Percentiles rank a stretch among this genome's conserved stretches.
These are phyloP conservation scores for Sugiyamaella boreocaroliniensis DNA, from an alignment of 805 yeast species.

Conservation along the genomic window DNA sequence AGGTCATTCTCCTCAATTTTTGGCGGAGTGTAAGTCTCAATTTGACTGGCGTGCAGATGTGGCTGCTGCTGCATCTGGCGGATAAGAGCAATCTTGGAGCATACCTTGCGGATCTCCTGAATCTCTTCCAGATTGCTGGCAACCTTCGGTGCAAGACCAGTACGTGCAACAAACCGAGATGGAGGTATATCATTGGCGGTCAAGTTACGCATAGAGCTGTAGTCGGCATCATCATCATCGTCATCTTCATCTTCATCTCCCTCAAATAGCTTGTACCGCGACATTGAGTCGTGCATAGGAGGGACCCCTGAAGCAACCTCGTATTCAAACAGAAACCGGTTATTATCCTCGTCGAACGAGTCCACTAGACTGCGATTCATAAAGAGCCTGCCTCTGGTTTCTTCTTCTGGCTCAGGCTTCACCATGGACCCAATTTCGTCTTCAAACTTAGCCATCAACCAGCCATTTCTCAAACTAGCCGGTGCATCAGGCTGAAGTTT, in stretches of 20 bases:
- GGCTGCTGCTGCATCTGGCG: slow-evolving; percentile 85
- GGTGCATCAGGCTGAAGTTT: slow-evolving; percentile 58
- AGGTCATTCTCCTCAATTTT: slow-evolving; percentile 60
- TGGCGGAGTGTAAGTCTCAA: slow-evolving; percentile 56
- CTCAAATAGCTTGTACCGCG: slow-evolving; percentile 40
- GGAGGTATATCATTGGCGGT: slow-evolving; percentile 19
- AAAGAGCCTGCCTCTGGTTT: slow-evolving; percentile 9
- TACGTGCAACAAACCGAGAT: slow-evolving; percentile 38
- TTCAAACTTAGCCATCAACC: slow-evolving; percentile 55
- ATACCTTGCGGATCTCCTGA: slow-evolving; percentile 81
- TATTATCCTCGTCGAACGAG: slow-evolving; percentile 31
- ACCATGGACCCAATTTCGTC: slow-evolving; percentile 24
- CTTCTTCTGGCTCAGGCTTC: slow-evolving; percentile 16
- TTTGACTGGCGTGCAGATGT: slow-evolving; percentile 65
- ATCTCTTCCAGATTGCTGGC: slow-evolving; percentile 65
- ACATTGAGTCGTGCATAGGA: slow-evolving; percentile 36
- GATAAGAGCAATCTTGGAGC: slow-evolving; percentile 81
- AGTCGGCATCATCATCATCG: slow-evolving; percentile 39
- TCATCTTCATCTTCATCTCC: slow-evolving; percentile 44
- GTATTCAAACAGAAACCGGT: slow-evolving; percentile 54
- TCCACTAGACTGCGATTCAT: slow-evolving; percentile 18
- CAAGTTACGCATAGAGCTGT: slow-evolving; percentile 11
- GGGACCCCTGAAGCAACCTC: slow-evolving; percentile 81
- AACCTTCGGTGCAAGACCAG: slow-evolving; percentile 57
- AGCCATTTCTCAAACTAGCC: slow-evolving; percentile 60